Base-by-base conservation (phyloP, 345 rosid species). In the Melaleuca alternifolia region DNA sequence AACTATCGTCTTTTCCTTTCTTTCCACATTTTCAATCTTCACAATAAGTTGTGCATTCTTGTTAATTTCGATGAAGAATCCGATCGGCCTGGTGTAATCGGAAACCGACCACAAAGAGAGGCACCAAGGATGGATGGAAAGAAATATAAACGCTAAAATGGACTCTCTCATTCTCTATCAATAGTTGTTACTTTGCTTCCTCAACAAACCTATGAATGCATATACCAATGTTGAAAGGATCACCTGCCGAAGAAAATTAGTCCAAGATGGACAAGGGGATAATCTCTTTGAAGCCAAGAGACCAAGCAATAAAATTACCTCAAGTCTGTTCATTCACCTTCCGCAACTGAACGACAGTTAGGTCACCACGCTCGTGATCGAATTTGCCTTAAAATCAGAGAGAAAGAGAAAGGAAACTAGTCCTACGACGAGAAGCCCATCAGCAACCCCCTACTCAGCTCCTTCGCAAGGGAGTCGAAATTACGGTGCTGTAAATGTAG, bases 11-110 rank as follows among this genome's bases (percentile, higher is more conserved):
- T 33, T 41, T 71, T 71, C 79, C 24, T 71, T 71, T 10, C 46
- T 71, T 71, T 71, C 24, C 13, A 37, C 46, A 16, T 33, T 71
- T 2, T 71, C 79, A 33, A 65, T 33, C 11, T 65, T 65, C 23
- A 8, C 54, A 52, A 52, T 6, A 16, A 30, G 15, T 6, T 30
- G 77, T 65, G 46, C 16, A 33, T 65, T 30, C 46, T 33, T 33
- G 46, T 65, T 15, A 65, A 33, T 65, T 65, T 23, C 18, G 46
- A 65, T 14, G 16, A 33, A 16, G 46, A 65, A 65, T 16, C 11
- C 11, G 1, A 16, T 37, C 33, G 1, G 30, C 1, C 23, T 0
- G 44, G 44, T 62, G 15, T 0, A 65, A 15, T 65, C 3, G 1
- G 76, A 30, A 65, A 65, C 77, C 23, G 11, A 65, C 77, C 1